A percentile compares a stretch with the other conserved stretches of the same genome.
Conservation (phyloP, 148 eudicot species). For the Cornus florida region DNA sequence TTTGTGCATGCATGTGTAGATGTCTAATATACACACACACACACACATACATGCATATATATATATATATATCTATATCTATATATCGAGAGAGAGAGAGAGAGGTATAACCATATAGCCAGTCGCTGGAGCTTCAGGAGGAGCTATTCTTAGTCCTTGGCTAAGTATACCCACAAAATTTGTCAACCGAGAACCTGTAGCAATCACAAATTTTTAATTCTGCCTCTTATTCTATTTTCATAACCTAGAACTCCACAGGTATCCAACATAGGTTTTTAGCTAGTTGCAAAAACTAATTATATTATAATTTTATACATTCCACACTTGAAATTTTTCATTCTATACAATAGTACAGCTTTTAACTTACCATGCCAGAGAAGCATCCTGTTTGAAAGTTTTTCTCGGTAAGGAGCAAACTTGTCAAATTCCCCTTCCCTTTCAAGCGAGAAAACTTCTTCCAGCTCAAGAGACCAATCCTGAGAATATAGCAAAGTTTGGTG, state of each 20-base stretch:
- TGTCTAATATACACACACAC: not conserved
- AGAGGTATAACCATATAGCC: conserved; percentile 83
- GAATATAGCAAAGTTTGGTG: not conserved
- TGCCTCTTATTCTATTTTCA: not conserved
- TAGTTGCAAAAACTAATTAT: not conserved
- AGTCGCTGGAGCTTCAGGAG: conserved; percentile 99
- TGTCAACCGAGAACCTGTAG: conserved; percentile 92
- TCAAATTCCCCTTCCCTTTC: conserved; percentile 90
- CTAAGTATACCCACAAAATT: conserved; percentile 97
- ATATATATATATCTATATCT: not conserved
- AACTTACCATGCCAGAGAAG: conserved; percentile 96
- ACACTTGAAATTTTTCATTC: not conserved
- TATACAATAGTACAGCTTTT: not conserved
- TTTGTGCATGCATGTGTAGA: not conserved
- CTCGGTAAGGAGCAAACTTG: conserved; percentile 68
- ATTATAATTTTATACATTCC: not conserved
- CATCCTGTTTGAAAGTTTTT: conserved; percentile 91
- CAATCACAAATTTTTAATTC: not conserved
- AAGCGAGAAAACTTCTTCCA: conserved; percentile 90
- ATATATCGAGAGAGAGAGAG: not conserved
- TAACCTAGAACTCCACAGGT: not conserved
- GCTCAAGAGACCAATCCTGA: conserved; percentile 87
- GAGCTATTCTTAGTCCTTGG: conserved; percentile 97
- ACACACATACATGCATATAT: not conserved
- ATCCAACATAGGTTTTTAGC: not conserved